Conservation (phyloP, 2,329 filamentous ascomycete species). For the Penicillium fuscoglaucum region DNA sequence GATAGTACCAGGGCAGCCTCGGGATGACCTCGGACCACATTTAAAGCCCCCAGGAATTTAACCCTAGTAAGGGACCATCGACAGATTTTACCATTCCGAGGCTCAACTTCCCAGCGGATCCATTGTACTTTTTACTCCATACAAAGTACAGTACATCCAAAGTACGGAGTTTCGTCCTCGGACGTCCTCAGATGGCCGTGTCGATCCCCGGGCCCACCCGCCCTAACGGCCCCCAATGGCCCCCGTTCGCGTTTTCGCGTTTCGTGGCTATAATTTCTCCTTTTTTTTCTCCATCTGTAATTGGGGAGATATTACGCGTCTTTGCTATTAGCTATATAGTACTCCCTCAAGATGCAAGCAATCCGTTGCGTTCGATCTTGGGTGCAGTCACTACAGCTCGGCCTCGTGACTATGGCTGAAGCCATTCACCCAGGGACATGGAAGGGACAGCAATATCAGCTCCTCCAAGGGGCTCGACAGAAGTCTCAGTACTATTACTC, state of each 20-base stretch:
- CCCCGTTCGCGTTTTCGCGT: background rate
- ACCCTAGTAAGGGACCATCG: too few species aligned
- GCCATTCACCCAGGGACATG: slow-evolving; percentile 3
- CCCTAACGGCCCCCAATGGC: background rate
- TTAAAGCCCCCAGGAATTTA: too few species aligned
- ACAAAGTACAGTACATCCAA: background rate
- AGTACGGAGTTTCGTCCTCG: too few species aligned
- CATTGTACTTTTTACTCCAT: background rate
- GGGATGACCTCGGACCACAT: background rate
- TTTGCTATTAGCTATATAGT: background rate
- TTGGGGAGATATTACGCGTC: background rate
- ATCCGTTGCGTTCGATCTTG: background rate
- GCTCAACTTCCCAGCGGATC: background rate
- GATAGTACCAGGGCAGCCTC: background rate
- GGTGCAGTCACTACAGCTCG: background rate
- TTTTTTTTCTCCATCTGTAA: background rate
- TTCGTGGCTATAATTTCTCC: background rate
- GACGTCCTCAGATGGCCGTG: background rate
- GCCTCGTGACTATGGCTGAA: background rate
- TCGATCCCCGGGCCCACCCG: background rate
- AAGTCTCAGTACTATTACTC: background rate
- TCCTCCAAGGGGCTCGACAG: background rate
- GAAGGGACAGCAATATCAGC: slow-evolving; percentile 2
- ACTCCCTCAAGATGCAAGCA: background rate
- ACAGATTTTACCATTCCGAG: background rate